Percentiles rank a stretch among this genome's conserved stretches.
These are phyloP conservation scores for Megacollybia platyphylla DNA, from an alignment of 1,284 basidiomycete species.

Conservation along the genomic window DNA sequence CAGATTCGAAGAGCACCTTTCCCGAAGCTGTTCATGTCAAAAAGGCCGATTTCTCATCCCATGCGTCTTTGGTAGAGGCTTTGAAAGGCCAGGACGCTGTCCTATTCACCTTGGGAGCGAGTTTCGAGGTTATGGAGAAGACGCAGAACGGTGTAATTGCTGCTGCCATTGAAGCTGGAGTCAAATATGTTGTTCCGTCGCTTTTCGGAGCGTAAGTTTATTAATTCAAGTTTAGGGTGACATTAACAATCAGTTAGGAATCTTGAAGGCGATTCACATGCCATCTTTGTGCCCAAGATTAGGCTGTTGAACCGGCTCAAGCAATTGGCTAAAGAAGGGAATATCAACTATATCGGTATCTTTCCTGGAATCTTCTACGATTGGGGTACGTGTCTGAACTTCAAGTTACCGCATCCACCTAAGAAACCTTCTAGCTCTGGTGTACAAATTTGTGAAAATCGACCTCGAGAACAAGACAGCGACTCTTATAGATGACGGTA, in stretches of 20 bases:
- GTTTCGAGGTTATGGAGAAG: neutral
- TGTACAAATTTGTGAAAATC: neutral
- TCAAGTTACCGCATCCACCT: neutral
- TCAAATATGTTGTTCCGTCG: neutral
- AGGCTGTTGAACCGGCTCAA: neutral
- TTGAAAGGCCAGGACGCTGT: neutral
- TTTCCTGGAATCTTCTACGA: neutral
- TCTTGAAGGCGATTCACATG: neutral
- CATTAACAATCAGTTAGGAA: neutral
- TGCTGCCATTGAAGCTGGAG: neutral
- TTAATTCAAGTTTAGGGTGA: neutral
- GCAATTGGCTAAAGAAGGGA: neutral
- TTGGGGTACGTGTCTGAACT: neutral
- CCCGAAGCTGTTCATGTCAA: neutral
- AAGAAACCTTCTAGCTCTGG: neutral
- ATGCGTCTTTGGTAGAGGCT: neutral
- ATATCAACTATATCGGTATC: neutral
- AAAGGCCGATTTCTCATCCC: neutral
- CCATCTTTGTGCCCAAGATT: neutral
- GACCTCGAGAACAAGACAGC: neutral
- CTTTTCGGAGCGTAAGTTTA: neutral
- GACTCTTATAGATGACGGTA: neutral
- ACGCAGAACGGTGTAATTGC: neutral
- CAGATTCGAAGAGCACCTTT: neutral
- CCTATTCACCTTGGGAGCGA: neutral